These are phyloP conservation scores for Leccinum truebloodii DNA, from an alignment of 768 basidiomycete species.

Conservation along the genomic window DNA sequence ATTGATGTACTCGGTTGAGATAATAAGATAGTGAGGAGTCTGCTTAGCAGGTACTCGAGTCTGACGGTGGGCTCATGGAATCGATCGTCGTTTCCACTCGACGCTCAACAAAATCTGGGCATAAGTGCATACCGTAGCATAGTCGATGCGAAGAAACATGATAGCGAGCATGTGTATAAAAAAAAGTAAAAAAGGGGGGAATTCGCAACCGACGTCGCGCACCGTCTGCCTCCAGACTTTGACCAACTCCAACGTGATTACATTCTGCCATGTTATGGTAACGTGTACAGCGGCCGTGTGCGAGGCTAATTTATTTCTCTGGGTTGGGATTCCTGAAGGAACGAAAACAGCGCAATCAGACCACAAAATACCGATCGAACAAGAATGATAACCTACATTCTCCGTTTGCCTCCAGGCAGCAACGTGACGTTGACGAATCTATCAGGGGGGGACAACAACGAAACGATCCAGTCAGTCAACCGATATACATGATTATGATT, in stretches of 20 bases:
- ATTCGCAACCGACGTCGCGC: slow-evolving; percentile 2
- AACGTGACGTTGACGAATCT: slow-evolving; percentile 95
- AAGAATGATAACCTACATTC: slow-evolving; percentile 72
- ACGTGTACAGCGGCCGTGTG: slow-evolving; percentile 10
- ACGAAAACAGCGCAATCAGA: slow-evolving; percentile 7
- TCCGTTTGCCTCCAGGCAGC: slow-evolving; percentile 88
- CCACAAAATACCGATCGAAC: slow-evolving; percentile 39
- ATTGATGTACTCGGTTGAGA: neutral
- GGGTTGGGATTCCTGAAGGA: slow-evolving; percentile 31
- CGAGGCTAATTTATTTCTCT: slow-evolving; percentile 23
- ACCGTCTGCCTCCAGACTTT: slow-evolving; percentile 8
- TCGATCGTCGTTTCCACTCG: no score
- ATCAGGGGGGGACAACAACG: neutral
- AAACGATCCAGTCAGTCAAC: neutral
- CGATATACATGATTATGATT: no score
- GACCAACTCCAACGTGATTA: slow-evolving; percentile 10
- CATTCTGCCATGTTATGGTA: slow-evolving; percentile 17
- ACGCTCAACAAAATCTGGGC: no score
- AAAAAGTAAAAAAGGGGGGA: slow-evolving; percentile 1
- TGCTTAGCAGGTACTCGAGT: no score
- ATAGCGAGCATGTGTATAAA: slow-evolving; percentile 12
- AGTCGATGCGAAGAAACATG: slow-evolving; percentile 7
- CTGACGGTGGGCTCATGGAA: no score
- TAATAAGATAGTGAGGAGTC: no score
- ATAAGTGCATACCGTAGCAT: slow-evolving; percentile 26